A percentile compares a stretch with the other conserved stretches of the same genome.
phyloP scores from a whole-genome alignment of 495 filamentous ascomycete species.

The Apiosordaria backusii region DNA sequence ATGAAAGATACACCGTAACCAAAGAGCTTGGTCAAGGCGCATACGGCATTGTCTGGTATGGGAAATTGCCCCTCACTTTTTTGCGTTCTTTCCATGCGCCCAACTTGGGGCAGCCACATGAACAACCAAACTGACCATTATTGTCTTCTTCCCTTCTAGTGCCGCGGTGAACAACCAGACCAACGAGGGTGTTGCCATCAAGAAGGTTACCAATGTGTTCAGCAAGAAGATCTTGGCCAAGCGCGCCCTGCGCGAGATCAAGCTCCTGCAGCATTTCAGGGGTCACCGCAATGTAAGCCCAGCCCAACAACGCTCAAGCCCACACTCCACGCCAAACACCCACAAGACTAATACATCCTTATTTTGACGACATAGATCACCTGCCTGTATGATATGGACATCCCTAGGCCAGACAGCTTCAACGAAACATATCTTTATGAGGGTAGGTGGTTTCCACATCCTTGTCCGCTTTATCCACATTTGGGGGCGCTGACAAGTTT shows the following conservation, averaged over 20 bases:
- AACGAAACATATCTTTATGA: conserved; percentile 99
- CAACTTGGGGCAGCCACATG: conserved; percentile 8
- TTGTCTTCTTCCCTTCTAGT: conserved; percentile 40
- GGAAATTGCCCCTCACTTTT: conserved; percentile 9
- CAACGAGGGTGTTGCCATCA: conserved; percentile 95
- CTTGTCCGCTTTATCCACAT: not conserved
- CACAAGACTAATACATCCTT: conserved; percentile 11
- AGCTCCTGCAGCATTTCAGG: conserved; percentile 95
- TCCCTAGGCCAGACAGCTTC: conserved; percentile 95
- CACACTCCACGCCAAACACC: not conserved
- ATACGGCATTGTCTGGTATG: conserved; percentile 97
- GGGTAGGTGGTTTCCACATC: conserved; percentile 53
- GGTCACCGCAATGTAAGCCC: conserved; percentile 60
- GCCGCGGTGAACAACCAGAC: conserved; percentile 90
- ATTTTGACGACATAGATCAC: conserved; percentile 65
- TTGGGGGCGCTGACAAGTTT: conserved; percentile 12
- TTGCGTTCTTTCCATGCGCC: conserved; percentile 18
- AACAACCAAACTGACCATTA: conserved; percentile 5
- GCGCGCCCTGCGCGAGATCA: conserved; percentile 95
- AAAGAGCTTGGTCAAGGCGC: conserved; percentile 98
- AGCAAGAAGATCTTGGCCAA: conserved; percentile 99
- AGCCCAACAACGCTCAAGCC: conserved; percentile 1
- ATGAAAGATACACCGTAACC: conserved; percentile 95
- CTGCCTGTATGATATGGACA: conserved; percentile 99
- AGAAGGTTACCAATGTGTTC: conserved; percentile 99